These are phyloP conservation scores for Amanita polypyramis DNA, from an alignment of 768 basidiomycete genomes.

Conservation along the genomic window DNA sequence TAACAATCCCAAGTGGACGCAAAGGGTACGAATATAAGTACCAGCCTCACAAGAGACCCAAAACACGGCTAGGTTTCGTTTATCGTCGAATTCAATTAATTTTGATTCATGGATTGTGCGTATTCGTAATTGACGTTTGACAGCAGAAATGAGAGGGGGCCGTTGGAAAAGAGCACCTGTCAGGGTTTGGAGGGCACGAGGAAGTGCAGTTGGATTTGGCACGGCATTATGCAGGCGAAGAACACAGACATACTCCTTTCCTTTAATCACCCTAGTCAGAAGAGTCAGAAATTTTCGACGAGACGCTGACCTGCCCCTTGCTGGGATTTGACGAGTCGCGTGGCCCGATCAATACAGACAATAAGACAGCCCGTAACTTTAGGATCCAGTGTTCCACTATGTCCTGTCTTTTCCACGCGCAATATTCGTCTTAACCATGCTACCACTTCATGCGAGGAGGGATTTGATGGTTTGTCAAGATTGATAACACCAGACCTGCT, in stretches of 20 bases:
- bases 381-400: constrained; percentile 97
- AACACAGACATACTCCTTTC: constrained; percentile 98
- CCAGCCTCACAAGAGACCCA: constrained; percentile 99
- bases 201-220: constrained; percentile 73
- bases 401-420: constrained; percentile 95
- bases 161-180: constrained; percentile 99
- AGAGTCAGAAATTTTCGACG: constrained; percentile 1
- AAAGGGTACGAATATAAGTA: constrained; percentile 91
- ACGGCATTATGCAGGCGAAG: constrained; percentile 83
- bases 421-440: constrained; percentile 98
- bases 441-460: constrained; percentile 98
- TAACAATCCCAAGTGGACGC: constrained; percentile 90
- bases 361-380: constrained; percentile 99
- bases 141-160: constrained; percentile 96
- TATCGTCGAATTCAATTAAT: constrained; percentile 93
- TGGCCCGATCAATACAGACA: constrained; percentile 98
- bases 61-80: constrained; percentile 93
- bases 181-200: constrained; percentile 90
- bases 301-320: constrained; percentile 79
- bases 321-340: constrained; percentile 94
- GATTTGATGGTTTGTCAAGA: constrained; percentile 98
- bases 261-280: constrained; percentile 25
- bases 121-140: constrained; percentile 95
- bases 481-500: constrained; percentile 96
- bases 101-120: constrained; percentile 96